A percentile compares a stretch with the other conserved stretches of the same genome.
phyloP scores from a whole-genome alignment of 2,329 filamentous ascomycete species.

The Botrytis sinoallii region DNA sequence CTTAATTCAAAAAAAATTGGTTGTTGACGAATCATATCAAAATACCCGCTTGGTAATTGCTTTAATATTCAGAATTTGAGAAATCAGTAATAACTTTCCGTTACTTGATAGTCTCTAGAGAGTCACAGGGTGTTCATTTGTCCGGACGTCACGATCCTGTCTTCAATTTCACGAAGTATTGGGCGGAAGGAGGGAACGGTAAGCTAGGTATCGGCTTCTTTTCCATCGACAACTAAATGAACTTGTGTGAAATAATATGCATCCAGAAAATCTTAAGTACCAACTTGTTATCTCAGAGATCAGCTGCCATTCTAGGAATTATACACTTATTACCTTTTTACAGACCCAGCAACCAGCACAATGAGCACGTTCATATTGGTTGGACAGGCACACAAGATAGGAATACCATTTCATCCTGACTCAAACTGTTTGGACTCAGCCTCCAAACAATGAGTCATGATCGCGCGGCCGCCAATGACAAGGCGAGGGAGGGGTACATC shows the following conservation, averaged over 20 bases:
- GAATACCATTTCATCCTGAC: rapidly evolving
- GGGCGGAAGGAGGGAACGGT: rapidly evolving
- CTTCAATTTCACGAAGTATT: background rate
- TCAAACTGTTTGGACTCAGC: background rate
- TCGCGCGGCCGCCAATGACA: background rate
- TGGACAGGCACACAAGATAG: background rate
- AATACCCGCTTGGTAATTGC: no score
- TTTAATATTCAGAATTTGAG: no score
- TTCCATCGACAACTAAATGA: background rate
- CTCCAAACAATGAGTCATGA: background rate
- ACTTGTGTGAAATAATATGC: background rate
- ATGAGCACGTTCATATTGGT: background rate
- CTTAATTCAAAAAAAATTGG: no score
- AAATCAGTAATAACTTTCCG: no score
- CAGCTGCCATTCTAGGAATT: background rate
- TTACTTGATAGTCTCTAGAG: no score
- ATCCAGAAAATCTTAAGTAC: background rate
- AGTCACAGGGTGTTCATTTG: no score
- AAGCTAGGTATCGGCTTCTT: no score
- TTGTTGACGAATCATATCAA: no score
- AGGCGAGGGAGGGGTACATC: background rate
- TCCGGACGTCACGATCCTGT: no score
- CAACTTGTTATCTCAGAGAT: background rate
- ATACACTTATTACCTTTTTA: background rate
- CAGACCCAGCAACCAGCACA: background rate